Conservation (phyloP, 2,329 filamentous ascomycete species). For the Clonostachys rhizophaga region DNA sequence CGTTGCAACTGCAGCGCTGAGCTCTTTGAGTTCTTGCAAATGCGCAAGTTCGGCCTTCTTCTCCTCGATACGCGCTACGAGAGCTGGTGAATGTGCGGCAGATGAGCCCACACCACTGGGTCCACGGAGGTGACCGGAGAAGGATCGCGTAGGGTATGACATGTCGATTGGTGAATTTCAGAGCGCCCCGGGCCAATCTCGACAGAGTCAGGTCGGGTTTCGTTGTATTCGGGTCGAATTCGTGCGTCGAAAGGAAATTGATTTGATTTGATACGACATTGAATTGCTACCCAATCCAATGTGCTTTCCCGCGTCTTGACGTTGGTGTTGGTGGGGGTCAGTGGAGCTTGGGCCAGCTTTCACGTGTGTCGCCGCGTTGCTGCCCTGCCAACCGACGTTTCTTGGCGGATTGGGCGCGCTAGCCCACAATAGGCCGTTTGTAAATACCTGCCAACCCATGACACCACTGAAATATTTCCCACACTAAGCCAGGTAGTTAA, state of each 20-base stretch:
- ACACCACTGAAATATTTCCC: slow-evolving; percentile 15
- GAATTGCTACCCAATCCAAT: neutral
- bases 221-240: too few relatives aligned
- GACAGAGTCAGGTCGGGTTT: too few relatives aligned
- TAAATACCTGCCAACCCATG: slow-evolving; percentile 20
- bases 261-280: neutral
- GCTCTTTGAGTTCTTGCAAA: slow-evolving; percentile 70
- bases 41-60: slow-evolving; percentile 82
- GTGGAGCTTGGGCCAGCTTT: too few relatives aligned
- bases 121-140: slow-evolving; percentile 65
- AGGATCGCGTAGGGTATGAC: slow-evolving; percentile 51
- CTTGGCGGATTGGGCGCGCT: slow-evolving; percentile 7
- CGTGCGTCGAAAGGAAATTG: too few relatives aligned
- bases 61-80: slow-evolving; percentile 74
- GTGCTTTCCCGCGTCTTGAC: neutral
- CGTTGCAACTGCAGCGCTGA: slow-evolving; percentile 71
- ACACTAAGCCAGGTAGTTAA: slow-evolving; percentile 1
- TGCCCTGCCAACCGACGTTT: slow-evolving; percentile 20
- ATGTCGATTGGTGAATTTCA: slow-evolving; percentile 23
- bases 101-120: slow-evolving; percentile 44
- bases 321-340: too few relatives aligned
- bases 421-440: slow-evolving; percentile 17
- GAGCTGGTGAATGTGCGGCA: slow-evolving; percentile 61
- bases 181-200: neutral
- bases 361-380: slow-evolving; percentile 1